A percentile compares a stretch with the other conserved stretches of the same genome.
Evolutionary conservation across 352 stramenopile species (phyloP).

Genomic region (Halophytophthora batemanensis): DNA sequence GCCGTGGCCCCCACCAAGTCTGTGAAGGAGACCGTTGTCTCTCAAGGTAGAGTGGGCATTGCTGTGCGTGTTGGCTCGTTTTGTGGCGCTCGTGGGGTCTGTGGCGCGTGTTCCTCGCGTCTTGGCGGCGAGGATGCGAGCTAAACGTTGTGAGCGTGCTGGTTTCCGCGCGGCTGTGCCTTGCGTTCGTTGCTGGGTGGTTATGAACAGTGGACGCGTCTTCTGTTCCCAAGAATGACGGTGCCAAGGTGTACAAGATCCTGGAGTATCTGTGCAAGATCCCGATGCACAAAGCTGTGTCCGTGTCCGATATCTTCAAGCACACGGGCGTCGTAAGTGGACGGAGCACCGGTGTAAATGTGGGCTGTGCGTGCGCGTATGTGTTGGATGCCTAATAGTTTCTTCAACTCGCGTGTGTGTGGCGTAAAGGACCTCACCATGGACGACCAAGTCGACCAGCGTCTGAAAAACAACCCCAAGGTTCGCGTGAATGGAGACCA

Average conservation of each 20-base stretch:
- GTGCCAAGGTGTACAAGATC: slow-evolving; percentile 86
- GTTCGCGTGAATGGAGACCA: slow-evolving; percentile 67
- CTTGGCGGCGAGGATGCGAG: no score
- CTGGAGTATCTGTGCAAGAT: slow-evolving; percentile 82
- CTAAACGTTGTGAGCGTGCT: no score
- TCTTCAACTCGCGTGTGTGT: not conserved
- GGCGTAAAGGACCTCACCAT: slow-evolving; percentile 57
- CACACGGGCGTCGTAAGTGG: slow-evolving; percentile 77
- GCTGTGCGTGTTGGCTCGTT: not conserved
- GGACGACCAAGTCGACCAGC: slow-evolving; percentile 82
- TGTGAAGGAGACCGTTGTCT: slow-evolving; percentile 53
- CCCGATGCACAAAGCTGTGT: slow-evolving; percentile 72
- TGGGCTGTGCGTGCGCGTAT: no score
- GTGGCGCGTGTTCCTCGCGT: no score
- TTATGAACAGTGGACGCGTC: slow-evolving; percentile 61
- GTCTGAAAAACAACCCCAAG: slow-evolving; percentile 86
- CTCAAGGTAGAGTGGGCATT: slow-evolving; percentile 38
- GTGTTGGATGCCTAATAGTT: no score
- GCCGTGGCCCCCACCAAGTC: slow-evolving; percentile 53
- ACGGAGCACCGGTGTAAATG: not conserved
- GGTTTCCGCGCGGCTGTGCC: no score
- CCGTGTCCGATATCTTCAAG: slow-evolving; percentile 72
- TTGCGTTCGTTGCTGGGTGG: not conserved
- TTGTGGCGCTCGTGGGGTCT: no score
- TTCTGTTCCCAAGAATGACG: slow-evolving; percentile 80